A percentile compares a stretch with the other conserved stretches of the same genome.
phyloP scores from a whole-genome alignment of 1,284 basidiomycete genomes.

The Phellopilus nigrolimitatus region DNA sequence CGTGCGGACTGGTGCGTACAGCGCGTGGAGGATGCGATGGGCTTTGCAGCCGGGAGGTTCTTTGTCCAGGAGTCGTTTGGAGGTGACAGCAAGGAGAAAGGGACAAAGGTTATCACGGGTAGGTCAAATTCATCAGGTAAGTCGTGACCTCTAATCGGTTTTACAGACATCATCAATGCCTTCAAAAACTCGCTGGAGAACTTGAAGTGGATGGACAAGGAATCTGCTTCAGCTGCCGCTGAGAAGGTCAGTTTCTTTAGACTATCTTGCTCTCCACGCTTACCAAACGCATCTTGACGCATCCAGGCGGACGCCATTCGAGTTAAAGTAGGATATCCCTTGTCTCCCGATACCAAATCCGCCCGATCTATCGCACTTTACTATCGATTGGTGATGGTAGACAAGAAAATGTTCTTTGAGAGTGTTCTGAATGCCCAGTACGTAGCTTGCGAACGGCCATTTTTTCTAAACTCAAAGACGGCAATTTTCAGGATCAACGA shows the following conservation, averaged over 20 bases:
- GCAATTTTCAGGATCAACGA: constrained; percentile 45
- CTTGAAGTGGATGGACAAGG: constrained; percentile 90
- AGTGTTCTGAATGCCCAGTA: constrained; percentile 72
- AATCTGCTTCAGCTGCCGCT: constrained; percentile 77
- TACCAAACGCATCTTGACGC: background rate
- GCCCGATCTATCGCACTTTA: constrained; percentile 69
- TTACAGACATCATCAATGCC: constrained; percentile 74
- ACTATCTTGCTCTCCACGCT: background rate
- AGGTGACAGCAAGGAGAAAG: constrained; percentile 75
- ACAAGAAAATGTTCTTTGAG: constrained; percentile 74
- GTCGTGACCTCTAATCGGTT: background rate
- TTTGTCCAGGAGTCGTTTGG: constrained; percentile 89
- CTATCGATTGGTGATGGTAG: constrained; percentile 68
- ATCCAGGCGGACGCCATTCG: constrained; percentile 67
- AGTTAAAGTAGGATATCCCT: constrained; percentile 87
- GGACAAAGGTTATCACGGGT: constrained; percentile 81
- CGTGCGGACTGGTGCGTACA: constrained; percentile 73
- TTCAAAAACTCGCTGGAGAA: constrained; percentile 78
- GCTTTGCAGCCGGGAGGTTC: constrained; percentile 73
- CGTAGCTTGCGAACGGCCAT: constrained; percentile 24
- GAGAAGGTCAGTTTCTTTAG: constrained; percentile 56
- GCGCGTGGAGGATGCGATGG: constrained; percentile 59
- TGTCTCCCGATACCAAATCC: constrained; percentile 77
- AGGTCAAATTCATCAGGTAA: constrained; percentile 19
- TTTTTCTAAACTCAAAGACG: constrained; percentile 13